Base-by-base conservation (phyloP, 306 rosid species). In the Cucurbita ficifolia region DNA sequence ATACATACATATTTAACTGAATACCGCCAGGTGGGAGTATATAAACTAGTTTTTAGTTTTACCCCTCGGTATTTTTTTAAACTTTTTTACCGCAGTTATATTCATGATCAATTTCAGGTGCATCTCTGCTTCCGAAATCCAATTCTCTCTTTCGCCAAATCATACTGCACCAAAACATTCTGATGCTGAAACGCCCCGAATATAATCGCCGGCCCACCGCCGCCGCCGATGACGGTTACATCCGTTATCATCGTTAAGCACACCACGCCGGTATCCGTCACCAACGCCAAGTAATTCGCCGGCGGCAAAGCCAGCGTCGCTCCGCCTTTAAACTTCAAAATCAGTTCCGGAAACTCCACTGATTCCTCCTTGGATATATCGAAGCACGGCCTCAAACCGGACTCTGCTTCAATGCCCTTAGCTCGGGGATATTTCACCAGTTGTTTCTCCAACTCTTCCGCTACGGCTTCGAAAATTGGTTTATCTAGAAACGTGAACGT, bases 181-280 rank as follows among this genome's bases (percentile, higher is more conserved):
- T 82, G 89, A 78, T 92, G 98, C 79, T 88, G 98, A 60, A 49
- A 87, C 29, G 79, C 90, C 5, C 98, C 98, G 35, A 92, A 70
- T 6, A 92, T 86, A 1, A 92, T 58, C 24, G 93, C 88, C 71
- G 98, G 98, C 5, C 98, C 96, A 1, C 63, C 33, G 0, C 33
- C 17, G 8, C 4, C 1, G 4, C 83, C 0, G 13, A 5, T 4
- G 12, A 1, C 16, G 22, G 5, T 42, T 7, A 49, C 69, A 46
- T 76, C 86, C 2, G 92, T 70, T 8, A 90, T 60, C 38, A 92
- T 72, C 9, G 91, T 84, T 70, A 90, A 73, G 49, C 70, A 62
- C 7, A 33, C 96, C 83, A 81, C 81, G 14, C 77, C 72, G 0
- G 74, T 8, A 21, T 52, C 42, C 0, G 72, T 78, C 21, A 83